Conservation (phyloP, 805 yeast genomes). For the Ogataea angusta region DNA sequence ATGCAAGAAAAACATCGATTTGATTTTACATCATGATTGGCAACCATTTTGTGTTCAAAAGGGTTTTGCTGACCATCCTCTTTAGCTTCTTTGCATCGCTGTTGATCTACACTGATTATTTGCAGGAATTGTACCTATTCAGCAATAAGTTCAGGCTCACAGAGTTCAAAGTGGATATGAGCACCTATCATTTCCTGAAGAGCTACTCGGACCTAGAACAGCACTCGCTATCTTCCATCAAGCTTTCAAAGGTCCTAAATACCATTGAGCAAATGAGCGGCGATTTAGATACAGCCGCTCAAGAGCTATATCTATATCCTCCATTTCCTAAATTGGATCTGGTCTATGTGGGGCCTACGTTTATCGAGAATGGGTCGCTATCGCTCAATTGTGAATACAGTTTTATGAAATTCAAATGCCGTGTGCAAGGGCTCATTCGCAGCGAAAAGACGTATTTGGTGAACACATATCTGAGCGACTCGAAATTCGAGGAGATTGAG, state of each 20-base stretch:
- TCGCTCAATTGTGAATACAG: constrained; percentile 24
- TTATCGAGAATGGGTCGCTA: constrained; percentile 28
- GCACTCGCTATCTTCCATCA: constrained; percentile 11
- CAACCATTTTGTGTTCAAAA: constrained; percentile 19
- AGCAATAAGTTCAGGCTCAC: constrained; percentile 24
- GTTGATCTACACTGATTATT: constrained; percentile 27
- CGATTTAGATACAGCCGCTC: constrained; percentile 1
- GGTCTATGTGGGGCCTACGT: constrained; percentile 27
- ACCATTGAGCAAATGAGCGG: constrained; percentile 4
- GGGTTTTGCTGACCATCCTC: constrained; percentile 19
- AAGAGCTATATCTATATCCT: constrained; percentile 21
- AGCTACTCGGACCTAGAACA: constrained; percentile 16
- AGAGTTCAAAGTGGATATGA: constrained; percentile 22
- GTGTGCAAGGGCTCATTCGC: constrained; percentile 26
- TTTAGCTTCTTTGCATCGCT: constrained; percentile 23
- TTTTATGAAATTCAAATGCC: constrained; percentile 24
- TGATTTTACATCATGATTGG: constrained; percentile 15
- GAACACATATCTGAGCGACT: constrained; percentile 23
- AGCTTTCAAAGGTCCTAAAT: constrained; percentile 9
- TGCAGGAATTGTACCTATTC: constrained; percentile 28
- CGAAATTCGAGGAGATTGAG: constrained; percentile 21
- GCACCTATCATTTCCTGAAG: constrained; percentile 22
- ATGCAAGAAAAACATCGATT: constrained; percentile 1
- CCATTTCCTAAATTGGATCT: constrained; percentile 28
- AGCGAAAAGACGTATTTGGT: constrained; percentile 26